A percentile compares a stretch with the other conserved stretches of the same genome.
Conservation (phyloP, 2,329 filamentous ascomycete species). For the Fonsecaea multimorphosa region DNA sequence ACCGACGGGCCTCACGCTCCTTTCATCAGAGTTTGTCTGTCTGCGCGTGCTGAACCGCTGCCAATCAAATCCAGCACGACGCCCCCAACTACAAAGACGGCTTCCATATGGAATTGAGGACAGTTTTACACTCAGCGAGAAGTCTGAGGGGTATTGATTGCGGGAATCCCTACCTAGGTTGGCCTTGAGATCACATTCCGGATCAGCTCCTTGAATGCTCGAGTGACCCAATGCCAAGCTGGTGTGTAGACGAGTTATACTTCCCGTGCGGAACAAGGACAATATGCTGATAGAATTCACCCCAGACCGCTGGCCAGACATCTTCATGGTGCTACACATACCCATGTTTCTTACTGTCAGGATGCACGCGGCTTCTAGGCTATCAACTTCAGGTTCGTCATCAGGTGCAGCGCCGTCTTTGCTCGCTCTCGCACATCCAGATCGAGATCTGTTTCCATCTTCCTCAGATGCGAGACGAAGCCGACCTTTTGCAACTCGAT, state of each 20-base stretch:
- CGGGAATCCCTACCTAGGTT: too few relatives aligned
- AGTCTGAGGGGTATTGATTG: too few relatives aligned
- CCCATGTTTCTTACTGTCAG: neutral
- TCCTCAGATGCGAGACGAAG: constrained; percentile 69
- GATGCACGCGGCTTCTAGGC: constrained; percentile 1
- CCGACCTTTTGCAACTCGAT: constrained; percentile 73
- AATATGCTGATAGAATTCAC: neutral
- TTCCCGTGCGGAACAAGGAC: neutral
- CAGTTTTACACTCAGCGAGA: too few relatives aligned
- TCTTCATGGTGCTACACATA: neutral
- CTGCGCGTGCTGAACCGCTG: too few relatives aligned
- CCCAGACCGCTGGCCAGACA: neutral
- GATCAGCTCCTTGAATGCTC: neutral
- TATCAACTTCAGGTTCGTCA: constrained; percentile 37
- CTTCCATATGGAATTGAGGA: too few relatives aligned
- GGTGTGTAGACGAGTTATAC: neutral
- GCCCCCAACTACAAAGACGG: too few relatives aligned
- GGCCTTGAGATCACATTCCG: too few relatives aligned
- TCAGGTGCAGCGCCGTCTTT: constrained; percentile 75
- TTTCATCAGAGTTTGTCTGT: too few relatives aligned
- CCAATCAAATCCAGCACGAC: too few relatives aligned
- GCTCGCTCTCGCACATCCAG: constrained; percentile 83
- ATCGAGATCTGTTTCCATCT: constrained; percentile 71
- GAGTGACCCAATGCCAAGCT: neutral
- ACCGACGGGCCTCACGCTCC: too few relatives aligned